phyloP scores from a whole-genome alignment of 164 flowering plant species.

The Akebia trifoliata region DNA sequence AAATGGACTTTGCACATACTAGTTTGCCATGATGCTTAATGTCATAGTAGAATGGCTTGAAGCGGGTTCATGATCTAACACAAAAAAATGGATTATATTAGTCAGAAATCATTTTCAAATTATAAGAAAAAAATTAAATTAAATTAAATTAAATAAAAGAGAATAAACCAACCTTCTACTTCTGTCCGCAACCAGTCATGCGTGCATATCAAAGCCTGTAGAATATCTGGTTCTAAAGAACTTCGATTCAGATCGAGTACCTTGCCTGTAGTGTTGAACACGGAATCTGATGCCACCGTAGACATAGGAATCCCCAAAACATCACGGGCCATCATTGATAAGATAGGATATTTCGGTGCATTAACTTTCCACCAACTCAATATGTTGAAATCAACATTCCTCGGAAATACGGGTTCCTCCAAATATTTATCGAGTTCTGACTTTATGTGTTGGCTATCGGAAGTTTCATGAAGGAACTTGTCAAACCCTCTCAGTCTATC shows the following conservation, averaged over 20 bases:
- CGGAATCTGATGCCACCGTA: constrained; percentile 35
- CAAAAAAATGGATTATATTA: not conserved
- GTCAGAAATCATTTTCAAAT: not conserved
- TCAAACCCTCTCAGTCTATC: constrained; percentile 64
- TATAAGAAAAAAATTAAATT: not conserved
- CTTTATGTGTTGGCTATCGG: constrained; percentile 35
- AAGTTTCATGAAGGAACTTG: constrained; percentile 55
- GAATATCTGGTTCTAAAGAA: constrained; percentile 42
- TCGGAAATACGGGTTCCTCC: constrained; percentile 72
- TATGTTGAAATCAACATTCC: constrained; percentile 56
- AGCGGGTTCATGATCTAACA: not conserved
- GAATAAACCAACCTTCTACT: constrained; percentile 35
- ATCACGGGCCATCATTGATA: constrained; percentile 78
- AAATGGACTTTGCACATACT: constrained; percentile 7
- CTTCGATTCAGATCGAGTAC: constrained; percentile 45
- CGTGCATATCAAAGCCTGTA: constrained; percentile 68
- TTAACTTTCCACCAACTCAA: constrained; percentile 84
- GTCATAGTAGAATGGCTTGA: constrained; percentile 3
- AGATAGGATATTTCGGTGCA: constrained; percentile 62
- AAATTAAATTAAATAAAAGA: not conserved
- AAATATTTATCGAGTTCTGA: constrained; percentile 71
- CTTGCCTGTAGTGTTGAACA: constrained; percentile 40
- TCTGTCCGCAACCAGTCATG: constrained; percentile 63
- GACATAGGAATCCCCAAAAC: constrained; percentile 63
- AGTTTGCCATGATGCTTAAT: constrained; percentile 2